Conservation (phyloP, 768 basidiomycete genomes). For the Rhodotorula taiwanensis region DNA sequence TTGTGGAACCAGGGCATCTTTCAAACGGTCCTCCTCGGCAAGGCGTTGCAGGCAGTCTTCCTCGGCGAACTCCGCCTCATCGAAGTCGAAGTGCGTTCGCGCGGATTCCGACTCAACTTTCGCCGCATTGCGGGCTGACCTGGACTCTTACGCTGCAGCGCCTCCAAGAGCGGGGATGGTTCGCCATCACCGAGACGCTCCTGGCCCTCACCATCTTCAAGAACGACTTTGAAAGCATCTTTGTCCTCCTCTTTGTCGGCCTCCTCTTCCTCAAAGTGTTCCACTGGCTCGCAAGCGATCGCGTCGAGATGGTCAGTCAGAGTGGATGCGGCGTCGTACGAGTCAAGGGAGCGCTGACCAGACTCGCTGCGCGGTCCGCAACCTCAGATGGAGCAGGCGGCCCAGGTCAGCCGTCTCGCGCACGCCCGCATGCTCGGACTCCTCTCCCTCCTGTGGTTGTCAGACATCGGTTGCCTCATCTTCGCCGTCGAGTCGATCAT, state of each 20-base stretch:
- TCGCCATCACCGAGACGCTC: conserved; percentile 92
- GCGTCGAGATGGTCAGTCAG: conserved; percentile 81
- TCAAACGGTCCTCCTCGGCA: conserved; percentile 65
- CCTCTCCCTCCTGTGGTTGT: conserved; percentile 64
- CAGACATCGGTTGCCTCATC: conserved; percentile 69
- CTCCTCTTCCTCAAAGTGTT: conserved; percentile 92
- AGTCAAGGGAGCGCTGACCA: background rate
- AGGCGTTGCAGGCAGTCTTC: conserved; percentile 75
- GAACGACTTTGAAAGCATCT: conserved; percentile 86
- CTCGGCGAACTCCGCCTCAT: conserved; percentile 79
- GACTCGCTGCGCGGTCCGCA: background rate
- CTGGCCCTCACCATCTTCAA: conserved; percentile 96
- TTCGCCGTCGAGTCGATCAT: conserved; percentile 75
- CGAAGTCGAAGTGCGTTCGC: conserved; percentile 85
- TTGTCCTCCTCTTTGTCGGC: conserved; percentile 89
- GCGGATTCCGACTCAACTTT: too few species aligned
- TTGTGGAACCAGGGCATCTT: conserved; percentile 85
- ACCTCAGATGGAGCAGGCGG: conserved; percentile 90
- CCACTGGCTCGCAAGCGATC: conserved; percentile 92
- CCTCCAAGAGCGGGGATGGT: conserved; percentile 92
- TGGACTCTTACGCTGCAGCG: too few species aligned
- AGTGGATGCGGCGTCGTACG: background rate
- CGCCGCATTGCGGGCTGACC: too few species aligned
- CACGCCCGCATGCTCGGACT: conserved; percentile 73
- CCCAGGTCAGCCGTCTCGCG: conserved; percentile 76